Percentiles rank a stretch among this genome's conserved stretches.
These are phyloP conservation scores for Polyplosphaeria fusca DNA, from an alignment of 495 filamentous ascomycete species.

Conservation along the genomic window DNA sequence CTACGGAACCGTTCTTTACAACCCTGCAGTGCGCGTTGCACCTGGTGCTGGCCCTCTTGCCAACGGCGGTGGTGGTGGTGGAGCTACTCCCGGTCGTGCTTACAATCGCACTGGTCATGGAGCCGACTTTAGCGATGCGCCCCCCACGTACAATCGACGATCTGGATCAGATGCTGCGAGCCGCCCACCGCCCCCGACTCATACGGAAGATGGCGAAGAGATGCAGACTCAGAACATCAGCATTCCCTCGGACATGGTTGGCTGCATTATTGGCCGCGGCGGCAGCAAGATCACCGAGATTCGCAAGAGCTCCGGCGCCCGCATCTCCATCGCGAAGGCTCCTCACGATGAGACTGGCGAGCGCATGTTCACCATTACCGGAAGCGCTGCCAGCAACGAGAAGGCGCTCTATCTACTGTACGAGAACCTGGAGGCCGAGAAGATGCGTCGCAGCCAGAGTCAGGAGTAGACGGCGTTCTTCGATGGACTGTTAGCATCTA, in stretches of 20 bases:
- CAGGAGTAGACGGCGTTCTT: slow-evolving; percentile 68
- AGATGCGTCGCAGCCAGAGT: slow-evolving; percentile 85
- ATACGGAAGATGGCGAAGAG: slow-evolving; percentile 94
- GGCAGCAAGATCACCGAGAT: slow-evolving; percentile 98
- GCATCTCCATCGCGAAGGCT: slow-evolving; percentile 97
- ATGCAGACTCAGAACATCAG: slow-evolving; percentile 99
- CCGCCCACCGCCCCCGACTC: slow-evolving; percentile 69
- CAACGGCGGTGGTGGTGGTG: slow-evolving; percentile 47
- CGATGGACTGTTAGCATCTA: too few relatives aligned
- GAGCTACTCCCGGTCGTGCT: slow-evolving; percentile 55
- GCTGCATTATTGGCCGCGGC: slow-evolving; percentile 93
- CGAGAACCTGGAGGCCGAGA: slow-evolving; percentile 98
- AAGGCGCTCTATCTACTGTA: slow-evolving; percentile 93
- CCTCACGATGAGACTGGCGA: slow-evolving; percentile 97
- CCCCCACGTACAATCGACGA: slow-evolving; percentile 62
- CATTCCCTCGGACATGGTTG: slow-evolving; percentile 98
- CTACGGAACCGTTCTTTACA: slow-evolving; percentile 93
- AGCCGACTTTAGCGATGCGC: slow-evolving; percentile 89
- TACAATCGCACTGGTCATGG: slow-evolving; percentile 94
- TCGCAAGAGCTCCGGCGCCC: slow-evolving; percentile 88
- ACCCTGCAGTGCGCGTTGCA: slow-evolving; percentile 82
- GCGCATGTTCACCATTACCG: slow-evolving; percentile 99
- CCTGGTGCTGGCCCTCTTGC: slow-evolving; percentile 53
- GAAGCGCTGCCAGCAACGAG: slow-evolving; percentile 85
- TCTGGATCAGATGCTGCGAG: slow-evolving; percentile 74